Evolutionary conservation across 2,329 filamentous ascomycete species (phyloP).

Genomic region (Sphaerulina musiva): DNA sequence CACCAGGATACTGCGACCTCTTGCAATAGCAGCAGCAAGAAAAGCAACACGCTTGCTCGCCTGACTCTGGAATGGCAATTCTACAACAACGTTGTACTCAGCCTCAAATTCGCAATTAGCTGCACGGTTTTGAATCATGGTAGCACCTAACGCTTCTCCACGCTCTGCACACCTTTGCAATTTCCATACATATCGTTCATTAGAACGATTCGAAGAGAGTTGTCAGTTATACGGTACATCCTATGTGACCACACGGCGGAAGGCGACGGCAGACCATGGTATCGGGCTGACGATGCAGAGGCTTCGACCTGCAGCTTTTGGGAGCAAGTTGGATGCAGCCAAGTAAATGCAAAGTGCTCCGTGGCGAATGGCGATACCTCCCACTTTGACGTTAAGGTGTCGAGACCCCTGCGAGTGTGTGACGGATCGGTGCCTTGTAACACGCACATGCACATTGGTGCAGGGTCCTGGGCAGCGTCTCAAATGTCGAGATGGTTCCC

Average conservation of each 20-base stretch:
- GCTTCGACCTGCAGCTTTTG: neutral
- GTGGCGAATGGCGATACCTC: conserved; percentile 3
- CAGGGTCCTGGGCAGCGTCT: conserved; percentile 8
- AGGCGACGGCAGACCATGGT: neutral
- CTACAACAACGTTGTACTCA: too few species aligned
- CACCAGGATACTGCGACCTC: too few species aligned
- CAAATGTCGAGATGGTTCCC: neutral
- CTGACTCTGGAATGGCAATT: too few species aligned
- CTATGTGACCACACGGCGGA: neutral
- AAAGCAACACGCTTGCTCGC: too few species aligned
- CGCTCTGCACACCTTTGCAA: neutral
- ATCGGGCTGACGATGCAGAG: neutral
- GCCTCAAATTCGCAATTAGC: too few species aligned
- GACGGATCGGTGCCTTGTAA: conserved; percentile 3
- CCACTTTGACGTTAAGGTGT: neutral
- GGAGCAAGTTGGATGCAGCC: neutral
- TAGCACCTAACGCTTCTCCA: neutral
- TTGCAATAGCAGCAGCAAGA: too few species aligned
- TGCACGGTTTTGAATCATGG: neutral
- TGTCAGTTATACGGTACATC: neutral
- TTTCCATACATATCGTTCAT: neutral
- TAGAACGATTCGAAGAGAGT: neutral
- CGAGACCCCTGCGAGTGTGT: neutral
- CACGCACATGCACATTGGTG: neutral
- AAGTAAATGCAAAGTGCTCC: too few species aligned